Evolutionary conservation across 768 basidiomycete genomes (phyloP), one percentile per base, ranked within the genome.

Genomic region (Mycena albidolilacea): DNA sequence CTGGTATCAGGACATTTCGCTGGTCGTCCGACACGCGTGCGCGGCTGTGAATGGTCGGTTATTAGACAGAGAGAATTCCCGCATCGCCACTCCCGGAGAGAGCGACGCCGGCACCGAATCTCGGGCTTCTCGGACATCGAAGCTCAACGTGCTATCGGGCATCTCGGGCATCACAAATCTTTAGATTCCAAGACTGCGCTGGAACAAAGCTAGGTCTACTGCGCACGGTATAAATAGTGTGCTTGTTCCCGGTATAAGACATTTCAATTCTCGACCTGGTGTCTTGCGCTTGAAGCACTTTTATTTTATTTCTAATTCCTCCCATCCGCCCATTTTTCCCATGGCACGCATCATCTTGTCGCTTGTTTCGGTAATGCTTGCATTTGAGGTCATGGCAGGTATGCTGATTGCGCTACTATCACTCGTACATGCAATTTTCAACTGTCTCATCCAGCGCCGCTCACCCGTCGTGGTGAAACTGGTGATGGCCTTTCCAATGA

Each of bases 321-420:
- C 50, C 50, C 50, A 52, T 52, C 50, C 50, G n/a, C 50, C 19
- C 50, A 52, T 52, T 52, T 52, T 52, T 52, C 50, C 50, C 11
- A 52, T 52, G 50, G 50, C 50, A 52, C 50, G 50, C 50, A 52
- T 52, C 50, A 52, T 52, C 50, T 52, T n/a, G 50, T 52, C 50
- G 11, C n/a, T 52, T 52, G 50, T 52, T 52, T 52, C 50, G 50
- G 19, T 52, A 52, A 21, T 52, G 11, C 50, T 52, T 52, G n/a
- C 50, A 52, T 52, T 52, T 52, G 50, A 52, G 19, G 50, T 52
- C 50, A 52, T 52, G 50, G 50, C 50, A 52, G 50, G 50, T 21
- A 52, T 52, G 50, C 21, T 52, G 21, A 52, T 21, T 52, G 50
- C 50, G 50, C 50, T 52, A 52, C 50, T 52, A 19, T 52, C 50